Evolutionary conservation across 2,329 filamentous ascomycete genomes (phyloP).

Genomic region (Penicillium digitatum): DNA sequence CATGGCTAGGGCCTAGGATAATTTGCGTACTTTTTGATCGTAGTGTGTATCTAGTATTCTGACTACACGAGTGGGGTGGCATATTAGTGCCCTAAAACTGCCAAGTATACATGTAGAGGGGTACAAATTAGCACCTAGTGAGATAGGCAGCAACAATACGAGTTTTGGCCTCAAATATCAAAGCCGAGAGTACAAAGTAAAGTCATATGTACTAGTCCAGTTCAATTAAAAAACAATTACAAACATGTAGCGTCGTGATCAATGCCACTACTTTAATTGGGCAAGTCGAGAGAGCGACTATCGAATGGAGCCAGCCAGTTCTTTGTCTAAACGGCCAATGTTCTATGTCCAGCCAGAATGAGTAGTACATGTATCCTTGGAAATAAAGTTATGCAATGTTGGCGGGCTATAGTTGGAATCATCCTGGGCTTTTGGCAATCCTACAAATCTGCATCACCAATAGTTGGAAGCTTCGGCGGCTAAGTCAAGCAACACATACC

Average conservation of each 20-base stretch:
- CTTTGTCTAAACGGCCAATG: neutral
- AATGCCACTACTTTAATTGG: neutral
- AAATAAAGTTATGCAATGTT: neutral
- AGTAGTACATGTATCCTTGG: neutral
- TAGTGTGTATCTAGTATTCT: neutral
- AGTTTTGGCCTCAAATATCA: neutral
- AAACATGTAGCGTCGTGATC: neutral
- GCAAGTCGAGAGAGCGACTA: neutral
- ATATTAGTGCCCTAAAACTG: neutral
- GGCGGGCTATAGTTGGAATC: neutral
- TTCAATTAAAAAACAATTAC: neutral
- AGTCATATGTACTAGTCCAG: neutral
- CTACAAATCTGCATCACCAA: neutral
- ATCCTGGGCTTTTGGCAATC: neutral
- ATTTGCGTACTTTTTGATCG: neutral
- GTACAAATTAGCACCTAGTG: neutral
- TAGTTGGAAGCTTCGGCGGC: neutral
- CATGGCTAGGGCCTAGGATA: neutral
- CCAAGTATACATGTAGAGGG: neutral
- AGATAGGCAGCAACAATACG: neutral
- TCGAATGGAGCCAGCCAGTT: neutral
- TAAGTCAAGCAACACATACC: neutral
- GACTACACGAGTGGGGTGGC: neutral
- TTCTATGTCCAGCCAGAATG: neutral
- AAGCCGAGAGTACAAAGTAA: too few relatives aligned